These are phyloP conservation scores for Aspergillus neoniger DNA, from an alignment of 2,329 filamentous ascomycete species.

Conservation along the genomic window DNA sequence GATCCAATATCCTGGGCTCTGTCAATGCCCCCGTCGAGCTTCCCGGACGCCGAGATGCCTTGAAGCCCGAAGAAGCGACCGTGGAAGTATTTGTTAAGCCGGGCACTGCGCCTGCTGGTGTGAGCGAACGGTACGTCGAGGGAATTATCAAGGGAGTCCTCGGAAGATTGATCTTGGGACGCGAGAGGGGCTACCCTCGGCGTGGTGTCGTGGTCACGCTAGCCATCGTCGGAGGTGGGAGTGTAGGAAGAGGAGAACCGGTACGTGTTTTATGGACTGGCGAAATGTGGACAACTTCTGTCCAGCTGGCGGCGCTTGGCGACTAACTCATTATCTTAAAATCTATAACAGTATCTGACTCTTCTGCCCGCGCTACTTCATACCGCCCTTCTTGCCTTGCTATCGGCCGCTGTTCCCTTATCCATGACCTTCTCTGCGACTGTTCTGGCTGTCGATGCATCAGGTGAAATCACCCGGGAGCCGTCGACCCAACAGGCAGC, in stretches of 20 bases:
- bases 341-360: conserved; percentile 68
- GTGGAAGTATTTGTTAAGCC: conserved; percentile 90
- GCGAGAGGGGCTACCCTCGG: conserved; percentile 44
- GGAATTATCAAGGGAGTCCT: conserved; percentile 46
- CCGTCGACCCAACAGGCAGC: conserved; percentile 66
- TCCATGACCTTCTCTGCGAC: conserved; percentile 69
- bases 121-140: conserved; percentile 80
- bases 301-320: conserved; percentile 1
- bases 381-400: conserved; percentile 72
- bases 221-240: conserved; percentile 41
- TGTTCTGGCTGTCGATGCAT: conserved; percentile 59
- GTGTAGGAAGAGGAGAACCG: conserved; percentile 39
- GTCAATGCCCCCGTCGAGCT: conserved; percentile 95
- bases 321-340: conserved; percentile 12
- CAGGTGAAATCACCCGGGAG: conserved; percentile 53
- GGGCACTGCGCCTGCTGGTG: conserved; percentile 80
- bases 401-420: conserved; percentile 81
- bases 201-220: conserved; percentile 48
- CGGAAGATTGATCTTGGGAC: conserved; percentile 43
- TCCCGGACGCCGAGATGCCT: conserved; percentile 70
- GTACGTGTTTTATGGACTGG: conserved; percentile 28
- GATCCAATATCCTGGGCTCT: conserved; percentile 78
- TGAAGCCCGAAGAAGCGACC: conserved; percentile 86
- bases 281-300: not conserved
- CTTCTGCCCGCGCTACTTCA: conserved; percentile 82